Evolutionary conservation across 345 rosid species (phyloP).

Genomic region (Cardamine chenopodiifolia): DNA sequence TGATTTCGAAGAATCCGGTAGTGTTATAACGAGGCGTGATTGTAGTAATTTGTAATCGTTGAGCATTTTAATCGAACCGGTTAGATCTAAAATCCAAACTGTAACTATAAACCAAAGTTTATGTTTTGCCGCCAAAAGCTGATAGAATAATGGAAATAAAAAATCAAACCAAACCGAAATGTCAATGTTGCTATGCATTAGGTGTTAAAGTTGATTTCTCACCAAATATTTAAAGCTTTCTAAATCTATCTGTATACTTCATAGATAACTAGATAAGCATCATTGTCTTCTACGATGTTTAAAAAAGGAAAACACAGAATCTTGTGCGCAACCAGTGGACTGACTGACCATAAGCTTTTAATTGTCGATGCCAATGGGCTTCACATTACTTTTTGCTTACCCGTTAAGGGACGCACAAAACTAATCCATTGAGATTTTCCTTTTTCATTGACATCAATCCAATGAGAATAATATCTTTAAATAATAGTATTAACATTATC

Average conservation of each 20-base stretch:
- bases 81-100: no score
- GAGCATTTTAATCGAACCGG: neutral
- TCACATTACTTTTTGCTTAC: slow-evolving; percentile 33
- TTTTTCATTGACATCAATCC: neutral
- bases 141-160: no score
- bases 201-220: neutral
- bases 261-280: neutral
- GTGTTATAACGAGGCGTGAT: neutral
- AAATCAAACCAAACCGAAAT: neutral
- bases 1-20: neutral
- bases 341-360: slow-evolving; percentile 13
- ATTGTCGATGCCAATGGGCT: slow-evolving; percentile 20
- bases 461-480: slow-evolving; percentile 21
- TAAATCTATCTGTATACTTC: neutral
- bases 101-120: no score
- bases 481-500: neutral
- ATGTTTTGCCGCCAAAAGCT: no score
- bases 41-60: neutral
- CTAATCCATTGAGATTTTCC: slow-evolving; percentile 8
- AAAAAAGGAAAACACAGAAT: neutral
- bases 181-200: neutral
- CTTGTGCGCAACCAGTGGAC: slow-evolving; percentile 30
- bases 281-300: neutral
- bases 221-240: neutral
- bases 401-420: slow-evolving; percentile 35